phyloP scores from a whole-genome alignment of 2,329 filamentous ascomycete species.

The Neonectria sp. region DNA sequence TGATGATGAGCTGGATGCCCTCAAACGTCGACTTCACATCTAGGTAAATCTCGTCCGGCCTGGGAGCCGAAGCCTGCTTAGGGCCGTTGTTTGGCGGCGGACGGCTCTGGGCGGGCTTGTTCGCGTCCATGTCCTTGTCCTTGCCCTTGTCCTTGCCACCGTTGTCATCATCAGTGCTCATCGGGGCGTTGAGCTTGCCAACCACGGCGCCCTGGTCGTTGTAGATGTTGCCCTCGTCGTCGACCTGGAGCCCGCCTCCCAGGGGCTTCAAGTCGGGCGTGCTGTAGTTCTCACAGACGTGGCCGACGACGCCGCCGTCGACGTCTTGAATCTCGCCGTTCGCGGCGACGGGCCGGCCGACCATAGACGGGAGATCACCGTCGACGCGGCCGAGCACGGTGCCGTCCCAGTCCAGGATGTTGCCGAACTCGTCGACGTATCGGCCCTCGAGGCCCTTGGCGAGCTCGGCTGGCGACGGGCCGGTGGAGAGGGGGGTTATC shows the following conservation, averaged over 20 bases:
- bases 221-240: conserved; percentile 70
- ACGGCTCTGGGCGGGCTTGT: conserved; percentile 9
- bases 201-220: conserved; percentile 71
- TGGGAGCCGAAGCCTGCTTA: conserved; percentile 56
- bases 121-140: conserved; percentile 10
- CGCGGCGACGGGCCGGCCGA: conserved; percentile 62
- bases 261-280: conserved; percentile 67
- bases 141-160: conserved; percentile 7
- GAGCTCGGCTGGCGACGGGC: conserved; percentile 52
- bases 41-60: conserved; percentile 69
- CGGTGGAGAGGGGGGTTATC: conserved; percentile 57
- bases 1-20: conserved; percentile 70
- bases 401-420: conserved; percentile 65
- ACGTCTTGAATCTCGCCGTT: conserved; percentile 76
- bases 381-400: conserved; percentile 67
- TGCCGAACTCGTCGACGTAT: conserved; percentile 68
- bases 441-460: conserved; percentile 62
- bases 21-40: conserved; percentile 72
- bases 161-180: background rate
- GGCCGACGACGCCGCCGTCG: conserved; percentile 84
- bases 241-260: conserved; percentile 68
- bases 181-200: conserved; percentile 71
- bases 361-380: conserved; percentile 69
- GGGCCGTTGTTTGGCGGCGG: conserved; percentile 16
- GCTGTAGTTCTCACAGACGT: conserved; percentile 73